Percentiles rank a stretch among this genome's conserved stretches.
These are phyloP conservation scores for Ophiostoma ips DNA, from an alignment of 2,329 filamentous ascomycete genomes.

Conservation along the genomic window DNA sequence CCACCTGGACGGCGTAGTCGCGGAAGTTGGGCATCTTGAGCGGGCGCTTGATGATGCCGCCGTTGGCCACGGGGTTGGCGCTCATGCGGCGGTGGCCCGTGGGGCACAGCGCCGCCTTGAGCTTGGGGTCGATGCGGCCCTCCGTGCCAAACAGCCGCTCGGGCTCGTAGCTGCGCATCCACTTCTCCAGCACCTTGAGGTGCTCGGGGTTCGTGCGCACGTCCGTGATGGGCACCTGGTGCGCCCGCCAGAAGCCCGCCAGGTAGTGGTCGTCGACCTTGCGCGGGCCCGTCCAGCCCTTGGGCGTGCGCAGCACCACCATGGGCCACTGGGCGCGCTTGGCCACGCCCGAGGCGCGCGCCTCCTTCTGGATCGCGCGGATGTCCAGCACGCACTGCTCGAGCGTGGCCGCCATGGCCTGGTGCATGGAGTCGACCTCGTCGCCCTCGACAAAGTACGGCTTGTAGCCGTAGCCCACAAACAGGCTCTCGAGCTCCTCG, in stretches of 20 bases:
- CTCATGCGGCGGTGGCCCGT: constrained; percentile 56
- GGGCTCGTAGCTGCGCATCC: constrained; percentile 66
- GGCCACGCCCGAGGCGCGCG: constrained; percentile 53
- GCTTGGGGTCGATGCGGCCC: constrained; percentile 47
- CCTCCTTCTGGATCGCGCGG: constrained; percentile 52
- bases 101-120: constrained; percentile 51
- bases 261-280: constrained; percentile 58
- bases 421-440: constrained; percentile 62
- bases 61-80: constrained; percentile 63
- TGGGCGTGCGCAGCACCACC: constrained; percentile 63
- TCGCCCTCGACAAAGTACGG: constrained; percentile 71
- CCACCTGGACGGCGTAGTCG: constrained; percentile 49
- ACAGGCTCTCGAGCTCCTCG: constrained; percentile 55
- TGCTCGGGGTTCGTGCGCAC: constrained; percentile 51
- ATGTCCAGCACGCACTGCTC: constrained; percentile 62
- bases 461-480: constrained; percentile 63
- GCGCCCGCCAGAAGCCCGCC: constrained; percentile 65
- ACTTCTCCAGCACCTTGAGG: constrained; percentile 54
- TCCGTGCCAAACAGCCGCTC: constrained; percentile 54
- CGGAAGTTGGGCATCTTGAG: constrained; percentile 57
- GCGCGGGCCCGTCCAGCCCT: constrained; percentile 66
- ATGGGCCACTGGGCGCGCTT: constrained; percentile 65
- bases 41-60: constrained; percentile 52
- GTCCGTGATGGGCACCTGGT: constrained; percentile 65
- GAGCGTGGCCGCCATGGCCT: constrained; percentile 66